These are phyloP conservation scores for Talaromyces funiculosus DNA, from an alignment of 2,329 filamentous ascomycete species.

Conservation along the genomic window DNA sequence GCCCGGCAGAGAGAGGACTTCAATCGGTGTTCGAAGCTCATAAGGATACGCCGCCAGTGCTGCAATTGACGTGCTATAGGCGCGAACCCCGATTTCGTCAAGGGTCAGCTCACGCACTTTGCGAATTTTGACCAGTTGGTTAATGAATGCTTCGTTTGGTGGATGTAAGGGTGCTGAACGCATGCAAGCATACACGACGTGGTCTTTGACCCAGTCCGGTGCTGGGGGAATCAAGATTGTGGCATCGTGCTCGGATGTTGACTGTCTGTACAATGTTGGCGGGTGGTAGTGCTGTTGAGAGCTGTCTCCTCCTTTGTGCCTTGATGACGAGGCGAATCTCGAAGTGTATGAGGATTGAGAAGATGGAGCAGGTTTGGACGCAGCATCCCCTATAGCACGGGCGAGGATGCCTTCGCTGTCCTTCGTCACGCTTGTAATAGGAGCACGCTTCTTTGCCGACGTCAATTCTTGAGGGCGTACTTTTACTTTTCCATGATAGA, in stretches of 20 bases:
- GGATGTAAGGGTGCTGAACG: constrained; percentile 64
- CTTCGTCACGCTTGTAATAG: background rate
- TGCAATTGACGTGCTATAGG: constrained; percentile 84
- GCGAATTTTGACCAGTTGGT: constrained; percentile 67
- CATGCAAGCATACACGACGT: constrained; percentile 70
- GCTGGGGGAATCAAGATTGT: constrained; percentile 54
- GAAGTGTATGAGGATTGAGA: constrained; percentile 8
- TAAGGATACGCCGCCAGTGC: constrained; percentile 74
- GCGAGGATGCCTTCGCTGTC: constrained; percentile 7
- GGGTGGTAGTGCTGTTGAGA: constrained; percentile 20
- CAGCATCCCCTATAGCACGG: constrained; percentile 49
- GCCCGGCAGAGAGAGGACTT: constrained; percentile 59
- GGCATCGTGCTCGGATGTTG: constrained; percentile 72
- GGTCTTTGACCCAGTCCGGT: constrained; percentile 63
- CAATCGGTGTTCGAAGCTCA: constrained; percentile 40
- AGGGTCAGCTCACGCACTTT: constrained; percentile 63
- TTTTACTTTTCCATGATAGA: constrained; percentile 47
- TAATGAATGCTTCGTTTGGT: constrained; percentile 71
- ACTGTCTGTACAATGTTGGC: constrained; percentile 57
- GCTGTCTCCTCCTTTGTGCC: constrained; percentile 6
- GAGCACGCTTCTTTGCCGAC: background rate
- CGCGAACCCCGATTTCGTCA: constrained; percentile 74
- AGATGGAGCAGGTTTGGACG: constrained; percentile 14
- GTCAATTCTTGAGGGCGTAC: constrained; percentile 26
- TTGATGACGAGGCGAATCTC: constrained; percentile 22